Evolutionary conservation across 129 eudicot species (phyloP), one percentile per base, ranked within the genome.

Genomic region (Ambrosia artemisiifolia): DNA sequence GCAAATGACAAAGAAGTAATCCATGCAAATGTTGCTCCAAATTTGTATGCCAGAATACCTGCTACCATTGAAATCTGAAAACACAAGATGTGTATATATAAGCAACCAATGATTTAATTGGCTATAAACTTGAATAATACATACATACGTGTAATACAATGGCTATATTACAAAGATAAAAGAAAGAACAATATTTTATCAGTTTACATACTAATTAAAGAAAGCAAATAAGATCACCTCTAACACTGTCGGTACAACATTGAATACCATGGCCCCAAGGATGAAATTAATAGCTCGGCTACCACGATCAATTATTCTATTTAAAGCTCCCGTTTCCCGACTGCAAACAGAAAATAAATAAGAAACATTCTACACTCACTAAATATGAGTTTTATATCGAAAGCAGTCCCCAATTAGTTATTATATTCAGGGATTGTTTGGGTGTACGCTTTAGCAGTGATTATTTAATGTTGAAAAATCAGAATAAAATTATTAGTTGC

Each of bases 201-300:
- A n/a, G 6, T 35, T 35, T 63, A 69, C 13, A 69, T 43, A 34
- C 49, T 3, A 69, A 24, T 42, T 71, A 42, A 49, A 10, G 19
- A 30, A 36, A 32, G 20, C 42, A 18, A 79, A 55, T 71, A 53
- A 44, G 13, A 70, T 69, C 78, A 94, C 99, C 99, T 94, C 99
- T 81, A 94, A 71, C 48, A 94, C 57, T 50, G 97, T 94, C 9
- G 99, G 99, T 19, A 90, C 96, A 79, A 94, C 94, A 79, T 94
- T 94, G 78, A 94, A 94, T 63, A 94, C 99, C 99, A 94, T 94
- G 44, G 99, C 76, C 36, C 87, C 75, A 69, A 94, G 97, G 18
- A 94, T 88, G 77, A 90, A 94, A 81, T 94, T 94, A 44, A 94
- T 94, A 74, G 99, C 99, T 65, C 99, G 93, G 87, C 99, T 94